Conservation (phyloP, 2,329 filamentous ascomycete species). For the Pseudocercospora eumusae region DNA sequence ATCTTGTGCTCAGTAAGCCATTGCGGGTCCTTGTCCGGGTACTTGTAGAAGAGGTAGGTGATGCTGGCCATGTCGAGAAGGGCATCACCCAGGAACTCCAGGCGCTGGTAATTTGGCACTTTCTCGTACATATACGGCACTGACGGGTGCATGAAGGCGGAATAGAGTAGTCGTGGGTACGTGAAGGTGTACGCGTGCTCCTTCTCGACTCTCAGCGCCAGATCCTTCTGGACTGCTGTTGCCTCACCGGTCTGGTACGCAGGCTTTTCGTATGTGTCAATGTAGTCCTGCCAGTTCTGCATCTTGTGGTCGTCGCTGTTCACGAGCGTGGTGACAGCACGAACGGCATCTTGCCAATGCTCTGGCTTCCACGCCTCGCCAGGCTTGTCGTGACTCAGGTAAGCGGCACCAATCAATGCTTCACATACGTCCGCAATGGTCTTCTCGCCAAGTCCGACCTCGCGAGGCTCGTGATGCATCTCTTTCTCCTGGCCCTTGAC, state of each 20-base stretch:
- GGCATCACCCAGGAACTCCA: slow-evolving; percentile 90
- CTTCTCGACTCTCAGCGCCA: slow-evolving; percentile 64
- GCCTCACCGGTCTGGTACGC: slow-evolving; percentile 65
- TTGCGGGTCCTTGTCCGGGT: slow-evolving; percentile 81
- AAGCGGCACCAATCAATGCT: slow-evolving; percentile 84
- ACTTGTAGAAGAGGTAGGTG: slow-evolving; percentile 74
- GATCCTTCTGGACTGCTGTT: slow-evolving; percentile 67
- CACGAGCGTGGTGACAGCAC: slow-evolving; percentile 70
- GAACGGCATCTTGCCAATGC: slow-evolving; percentile 62
- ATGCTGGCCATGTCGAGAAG: slow-evolving; percentile 84
- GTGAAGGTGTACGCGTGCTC: slow-evolving; percentile 68
- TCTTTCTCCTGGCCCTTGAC: slow-evolving; percentile 47
- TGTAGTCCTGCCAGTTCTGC: slow-evolving; percentile 71
- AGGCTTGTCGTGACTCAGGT: slow-evolving; percentile 56
- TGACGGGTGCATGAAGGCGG: slow-evolving; percentile 86
- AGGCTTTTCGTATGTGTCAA: slow-evolving; percentile 66
- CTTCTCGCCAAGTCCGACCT: slow-evolving; percentile 79
- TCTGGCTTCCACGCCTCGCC: slow-evolving; percentile 44
- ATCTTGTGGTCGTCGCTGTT: slow-evolving; percentile 69
- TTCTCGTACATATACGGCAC: slow-evolving; percentile 72
- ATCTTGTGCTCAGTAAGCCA: slow-evolving; percentile 99
- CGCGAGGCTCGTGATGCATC: slow-evolving; percentile 44
- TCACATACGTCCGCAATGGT: slow-evolving; percentile 82
- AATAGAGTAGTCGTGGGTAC: slow-evolving; percentile 73
- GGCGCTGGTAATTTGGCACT: slow-evolving; percentile 84